A percentile compares a stretch with the other conserved stretches of the same genome.
Evolutionary conservation across 2,329 filamentous ascomycete species (phyloP).

Genomic region (Exophiala sp.): DNA sequence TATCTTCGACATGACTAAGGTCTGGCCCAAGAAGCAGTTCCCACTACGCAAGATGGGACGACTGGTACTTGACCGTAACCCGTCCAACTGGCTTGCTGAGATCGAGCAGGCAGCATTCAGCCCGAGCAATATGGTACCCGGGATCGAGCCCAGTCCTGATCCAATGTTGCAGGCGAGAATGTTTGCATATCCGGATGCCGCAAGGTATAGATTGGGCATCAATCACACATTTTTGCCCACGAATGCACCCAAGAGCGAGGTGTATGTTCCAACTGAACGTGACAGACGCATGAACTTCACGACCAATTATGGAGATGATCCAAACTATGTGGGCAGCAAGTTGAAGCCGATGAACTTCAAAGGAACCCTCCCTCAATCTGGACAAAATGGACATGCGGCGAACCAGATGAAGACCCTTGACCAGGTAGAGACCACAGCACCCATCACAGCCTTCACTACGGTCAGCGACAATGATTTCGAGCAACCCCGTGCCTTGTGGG

Average conservation of each 20-base stretch:
- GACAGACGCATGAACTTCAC: constrained; percentile 37
- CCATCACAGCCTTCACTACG: constrained; percentile 34
- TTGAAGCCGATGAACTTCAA: constrained; percentile 21
- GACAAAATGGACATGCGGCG: not conserved
- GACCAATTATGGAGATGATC: constrained; percentile 58
- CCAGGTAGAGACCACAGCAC: not conserved
- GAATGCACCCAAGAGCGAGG: constrained; percentile 32
- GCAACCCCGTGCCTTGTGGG: constrained; percentile 44
- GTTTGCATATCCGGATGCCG: constrained; percentile 59
- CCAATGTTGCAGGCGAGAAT: constrained; percentile 60
- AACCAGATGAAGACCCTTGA: not conserved
- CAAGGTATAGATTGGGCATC: constrained; percentile 39
- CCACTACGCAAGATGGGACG: constrained; percentile 60
- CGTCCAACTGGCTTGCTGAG: constrained; percentile 66
- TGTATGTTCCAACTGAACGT: constrained; percentile 53
- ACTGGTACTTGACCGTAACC: constrained; percentile 63
- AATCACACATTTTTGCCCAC: constrained; percentile 42
- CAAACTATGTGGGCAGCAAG: constrained; percentile 49
- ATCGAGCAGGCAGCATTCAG: constrained; percentile 64
- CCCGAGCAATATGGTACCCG: constrained; percentile 62
- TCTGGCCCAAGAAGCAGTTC: constrained; percentile 63
- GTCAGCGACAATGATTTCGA: constrained; percentile 45
- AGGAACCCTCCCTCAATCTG: constrained; percentile 32
- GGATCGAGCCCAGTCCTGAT: constrained; percentile 61
- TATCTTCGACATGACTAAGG: constrained; percentile 67